Evolutionary conservation across 2,329 filamentous ascomycete genomes (phyloP).

Genomic region (Cadophora sp.): DNA sequence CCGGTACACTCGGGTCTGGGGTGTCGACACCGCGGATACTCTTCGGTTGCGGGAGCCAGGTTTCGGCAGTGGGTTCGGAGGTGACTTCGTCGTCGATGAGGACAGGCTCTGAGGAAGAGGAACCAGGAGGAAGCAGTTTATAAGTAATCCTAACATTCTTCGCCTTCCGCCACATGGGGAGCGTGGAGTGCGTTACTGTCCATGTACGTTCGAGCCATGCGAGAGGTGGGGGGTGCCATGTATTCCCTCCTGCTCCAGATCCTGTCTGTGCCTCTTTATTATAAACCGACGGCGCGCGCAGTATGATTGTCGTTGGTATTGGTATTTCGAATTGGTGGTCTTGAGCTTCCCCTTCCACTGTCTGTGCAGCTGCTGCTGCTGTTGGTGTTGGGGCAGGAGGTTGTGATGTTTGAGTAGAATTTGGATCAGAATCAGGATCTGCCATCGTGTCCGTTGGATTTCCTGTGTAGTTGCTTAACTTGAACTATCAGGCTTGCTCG

Average conservation of each 20-base stretch:
- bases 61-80: slow-evolving; percentile 60
- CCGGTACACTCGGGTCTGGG: slow-evolving; percentile 40
- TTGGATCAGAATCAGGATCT: neutral
- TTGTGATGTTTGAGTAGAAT: neutral
- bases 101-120: slow-evolving; percentile 1
- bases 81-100: slow-evolving; percentile 74
- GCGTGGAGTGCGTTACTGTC: slow-evolving; percentile 77
- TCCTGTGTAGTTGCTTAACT: neutral
- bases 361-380: neutral
- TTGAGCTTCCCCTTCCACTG: neutral
- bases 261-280: slow-evolving; percentile 8
- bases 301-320: slow-evolving; percentile 8
- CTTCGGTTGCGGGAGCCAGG: slow-evolving; percentile 57
- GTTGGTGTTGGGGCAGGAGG: neutral
- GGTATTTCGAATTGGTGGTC: neutral
- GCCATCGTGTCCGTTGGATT: neutral
- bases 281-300: slow-evolving; percentile 2
- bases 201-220: slow-evolving; percentile 71
- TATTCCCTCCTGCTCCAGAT: neutral
- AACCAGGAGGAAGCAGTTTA: slow-evolving; percentile 53
- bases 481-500: too few species aligned
- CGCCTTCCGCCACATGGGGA: slow-evolving; percentile 80
- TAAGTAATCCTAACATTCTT: slow-evolving; percentile 85
- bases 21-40: slow-evolving; percentile 71
- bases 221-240: slow-evolving; percentile 41